Conservation (phyloP, 2,329 filamentous ascomycete genomes). For the Orbilia javanica region DNA sequence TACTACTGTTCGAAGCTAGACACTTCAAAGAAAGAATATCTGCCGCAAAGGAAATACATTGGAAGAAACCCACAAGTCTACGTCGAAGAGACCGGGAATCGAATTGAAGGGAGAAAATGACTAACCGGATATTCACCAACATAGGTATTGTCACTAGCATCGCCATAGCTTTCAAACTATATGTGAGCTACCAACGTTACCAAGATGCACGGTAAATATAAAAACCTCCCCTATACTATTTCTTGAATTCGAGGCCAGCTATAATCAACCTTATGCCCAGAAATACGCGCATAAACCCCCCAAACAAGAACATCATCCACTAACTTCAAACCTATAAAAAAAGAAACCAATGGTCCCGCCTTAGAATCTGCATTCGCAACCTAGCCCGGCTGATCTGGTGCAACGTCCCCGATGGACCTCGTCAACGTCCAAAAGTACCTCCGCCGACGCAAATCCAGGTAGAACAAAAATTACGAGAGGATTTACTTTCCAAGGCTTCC, state of each 20-base stretch:
- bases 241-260: too few relatives aligned
- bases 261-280: neutral
- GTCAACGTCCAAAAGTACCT: constrained; percentile 15
- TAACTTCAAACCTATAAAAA: neutral
- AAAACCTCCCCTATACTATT: neutral
- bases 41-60: neutral
- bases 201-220: constrained; percentile 49
- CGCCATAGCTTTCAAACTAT: constrained; percentile 54
- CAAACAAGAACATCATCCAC: neutral
- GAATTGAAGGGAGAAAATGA: neutral
- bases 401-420: constrained; percentile 52
- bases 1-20: constrained; percentile 1
- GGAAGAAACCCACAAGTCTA: neutral
- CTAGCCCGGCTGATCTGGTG: constrained; percentile 50
- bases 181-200: constrained; percentile 50
- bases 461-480: constrained; percentile 55
- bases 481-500: constrained; percentile 56
- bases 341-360: constrained; percentile 50
- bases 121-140: constrained; percentile 5
- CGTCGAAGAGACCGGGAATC: neutral
- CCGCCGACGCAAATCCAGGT: constrained; percentile 52
- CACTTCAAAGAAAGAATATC: neutral
- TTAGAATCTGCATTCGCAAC: constrained; percentile 36
- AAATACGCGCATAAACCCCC: too few relatives aligned
- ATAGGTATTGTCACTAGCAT: constrained; percentile 47